Evolutionary conservation across 73 alveolate genomes (phyloP).

Genomic region (Durusdinium trenchii): DNA sequence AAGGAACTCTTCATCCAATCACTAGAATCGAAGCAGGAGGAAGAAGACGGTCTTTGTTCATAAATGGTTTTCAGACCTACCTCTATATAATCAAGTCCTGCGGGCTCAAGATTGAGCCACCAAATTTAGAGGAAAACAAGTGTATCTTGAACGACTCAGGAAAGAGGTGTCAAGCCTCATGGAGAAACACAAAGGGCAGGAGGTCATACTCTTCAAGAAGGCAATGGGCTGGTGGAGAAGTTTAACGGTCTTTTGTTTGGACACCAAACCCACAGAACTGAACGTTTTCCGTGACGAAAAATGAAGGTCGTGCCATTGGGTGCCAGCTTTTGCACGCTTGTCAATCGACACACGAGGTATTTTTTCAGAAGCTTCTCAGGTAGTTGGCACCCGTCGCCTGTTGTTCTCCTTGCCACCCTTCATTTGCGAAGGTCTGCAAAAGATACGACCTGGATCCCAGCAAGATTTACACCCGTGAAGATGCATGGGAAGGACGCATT

Average conservation of each 20-base stretch:
- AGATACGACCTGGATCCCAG: conserved; percentile 64
- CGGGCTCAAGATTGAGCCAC: too few species aligned
- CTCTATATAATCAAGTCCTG: too few species aligned
- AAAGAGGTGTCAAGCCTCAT: conserved; percentile 29
- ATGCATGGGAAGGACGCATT: conserved; percentile 73
- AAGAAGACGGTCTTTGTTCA: too few species aligned
- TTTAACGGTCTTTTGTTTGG: too few species aligned
- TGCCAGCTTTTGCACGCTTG: background rate
- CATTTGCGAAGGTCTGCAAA: conserved; percentile 36
- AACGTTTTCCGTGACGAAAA: background rate
- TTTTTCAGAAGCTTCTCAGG: background rate
- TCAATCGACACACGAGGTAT: too few species aligned
- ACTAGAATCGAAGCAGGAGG: too few species aligned
- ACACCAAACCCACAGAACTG: too few species aligned
- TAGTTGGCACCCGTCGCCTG: background rate
- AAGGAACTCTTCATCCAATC: too few species aligned
- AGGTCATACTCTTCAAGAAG: conserved; percentile 55
- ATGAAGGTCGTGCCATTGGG: background rate
- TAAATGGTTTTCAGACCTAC: too few species aligned
- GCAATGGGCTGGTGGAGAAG: background rate
- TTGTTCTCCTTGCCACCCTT: too few species aligned
- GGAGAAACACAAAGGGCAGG: conserved; percentile 73
- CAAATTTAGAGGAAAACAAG: too few species aligned
- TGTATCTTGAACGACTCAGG: background rate
- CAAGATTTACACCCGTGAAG: conserved; percentile 56